Base-by-base conservation (phyloP, 2,329 filamentous ascomycete species). In the Aspergillus luchuensis region DNA sequence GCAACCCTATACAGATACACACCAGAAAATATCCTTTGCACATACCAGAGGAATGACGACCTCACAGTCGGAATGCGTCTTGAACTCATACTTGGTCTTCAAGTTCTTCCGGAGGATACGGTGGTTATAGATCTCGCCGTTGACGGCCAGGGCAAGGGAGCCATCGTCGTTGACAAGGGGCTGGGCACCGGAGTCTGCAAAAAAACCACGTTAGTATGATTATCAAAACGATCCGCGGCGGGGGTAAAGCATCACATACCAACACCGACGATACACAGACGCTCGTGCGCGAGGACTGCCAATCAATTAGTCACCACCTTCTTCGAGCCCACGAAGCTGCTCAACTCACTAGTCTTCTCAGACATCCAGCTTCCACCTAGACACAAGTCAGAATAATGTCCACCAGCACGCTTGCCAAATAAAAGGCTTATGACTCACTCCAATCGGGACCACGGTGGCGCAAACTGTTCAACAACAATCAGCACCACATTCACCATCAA, bases 71-170 rank as follows among this genome's bases (percentile, higher is more conserved):
- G 94, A 98, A 75, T 95, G 90, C 67, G 95, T 99, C 88, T 97
- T 97, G 88, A 98, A 99, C 79, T 93, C 89, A 80, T 97, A 97
- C 39, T 88, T 86, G 62, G 83, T 87, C 80, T 91, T 91, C 71
- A 97, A 83, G 71, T 84, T 83, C 82, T 97, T 98, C 76, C 95
- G 90, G 73, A 99, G 85, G 73, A 97, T 87, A 76, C 94, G 91
- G 82, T 99, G 95, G 88, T 99, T 99, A 86, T 99, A 99, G 77
- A 99, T 99, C 79, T 99, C 95, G 80, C 95, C 95, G 80, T 99
- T 99, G 87, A 98, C 95, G 67, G 95, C 94, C 63, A 99, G 87
- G 66, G 94, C 89, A 72, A 99, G 89, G 71, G 85, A 89, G 67
- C 88, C 89, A 77, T 98, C 94, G 69, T 92, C 88, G 83, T 92